A percentile compares a stretch with the other conserved stretches of the same genome.
Conservation (phyloP, 495 filamentous ascomycete species). For the Parachaetomium inaequale region DNA sequence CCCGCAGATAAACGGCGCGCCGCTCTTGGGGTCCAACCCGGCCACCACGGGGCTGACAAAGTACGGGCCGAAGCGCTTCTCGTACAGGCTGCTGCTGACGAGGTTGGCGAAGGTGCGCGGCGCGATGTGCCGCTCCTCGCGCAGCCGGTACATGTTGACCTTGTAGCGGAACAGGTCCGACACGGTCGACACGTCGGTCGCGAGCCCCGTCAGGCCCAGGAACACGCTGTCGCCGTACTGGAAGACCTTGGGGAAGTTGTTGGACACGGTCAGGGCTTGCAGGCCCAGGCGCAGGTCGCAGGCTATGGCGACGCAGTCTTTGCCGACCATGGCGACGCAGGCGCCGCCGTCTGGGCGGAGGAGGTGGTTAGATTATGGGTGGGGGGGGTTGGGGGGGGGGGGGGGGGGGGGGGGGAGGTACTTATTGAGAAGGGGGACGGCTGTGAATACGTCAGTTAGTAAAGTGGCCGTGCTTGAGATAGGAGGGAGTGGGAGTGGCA, state of each 20-base stretch:
- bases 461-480: not conserved
- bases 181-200: constrained; percentile 92
- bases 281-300: constrained; percentile 97
- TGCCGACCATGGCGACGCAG: constrained; percentile 97
- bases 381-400: constrained; percentile 5
- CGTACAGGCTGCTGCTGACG: constrained; percentile 84
- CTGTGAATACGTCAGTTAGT: constrained; percentile 41
- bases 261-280: constrained; percentile 93
- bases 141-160: constrained; percentile 98
- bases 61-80: constrained; percentile 91
- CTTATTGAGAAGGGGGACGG: constrained; percentile 86
- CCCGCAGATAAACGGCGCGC: constrained; percentile 95
- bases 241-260: constrained; percentile 99
- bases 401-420: constrained; percentile 39
- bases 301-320: constrained; percentile 98
- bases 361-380: constrained; percentile 11
- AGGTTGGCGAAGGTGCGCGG: constrained; percentile 95
- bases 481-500: not conserved
- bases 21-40: constrained; percentile 85
- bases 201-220: constrained; percentile 93
- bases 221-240: constrained; percentile 85
- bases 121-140: constrained; percentile 93
- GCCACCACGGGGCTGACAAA: constrained; percentile 94
- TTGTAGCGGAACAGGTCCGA: constrained; percentile 98
- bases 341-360: constrained; percentile 75